Conservation (phyloP, 2,329 filamentous ascomycete genomes). For the Blumeriella jaapii region DNA sequence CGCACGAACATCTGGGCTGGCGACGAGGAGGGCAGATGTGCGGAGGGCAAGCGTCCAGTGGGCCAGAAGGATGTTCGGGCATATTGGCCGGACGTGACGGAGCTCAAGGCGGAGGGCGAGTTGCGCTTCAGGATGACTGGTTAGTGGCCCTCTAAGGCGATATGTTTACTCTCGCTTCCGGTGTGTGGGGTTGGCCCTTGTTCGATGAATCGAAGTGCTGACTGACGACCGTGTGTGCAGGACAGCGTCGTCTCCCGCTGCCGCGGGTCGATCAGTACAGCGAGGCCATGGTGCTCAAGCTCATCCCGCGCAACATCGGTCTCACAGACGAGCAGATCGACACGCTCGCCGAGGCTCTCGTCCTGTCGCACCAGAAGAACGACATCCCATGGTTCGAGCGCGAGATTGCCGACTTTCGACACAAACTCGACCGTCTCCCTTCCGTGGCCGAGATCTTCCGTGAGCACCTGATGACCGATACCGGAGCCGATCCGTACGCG, state of each 20-base stretch:
- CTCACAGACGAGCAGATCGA: background rate
- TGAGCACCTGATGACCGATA: no score
- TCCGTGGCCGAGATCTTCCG: background rate
- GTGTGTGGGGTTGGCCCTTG: background rate
- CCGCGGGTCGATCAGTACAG: conserved; percentile 3
- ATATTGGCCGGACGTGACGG: conserved; percentile 5
- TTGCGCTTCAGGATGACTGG: conserved; percentile 1
- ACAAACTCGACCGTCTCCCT: conserved; percentile 1
- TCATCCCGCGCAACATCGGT: background rate
- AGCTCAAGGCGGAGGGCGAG: conserved; percentile 8
- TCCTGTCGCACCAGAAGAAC: background rate
- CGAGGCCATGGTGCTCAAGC: background rate
- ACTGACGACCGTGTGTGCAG: no score
- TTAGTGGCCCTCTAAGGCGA: background rate
- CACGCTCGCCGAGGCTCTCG: background rate
- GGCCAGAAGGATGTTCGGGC: background rate
- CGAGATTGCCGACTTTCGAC: background rate
- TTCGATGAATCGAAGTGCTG: background rate
- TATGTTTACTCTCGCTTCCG: background rate
- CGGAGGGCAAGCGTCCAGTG: background rate
- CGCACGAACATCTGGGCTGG: conserved; percentile 4
- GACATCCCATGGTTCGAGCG: conserved; percentile 4
- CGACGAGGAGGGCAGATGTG: background rate
- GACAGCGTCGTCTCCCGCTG: conserved; percentile 2
- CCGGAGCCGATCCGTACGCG: no score